Conservation (phyloP, 2,329 filamentous ascomycete genomes). For the Fusarium pseudonygamai region DNA sequence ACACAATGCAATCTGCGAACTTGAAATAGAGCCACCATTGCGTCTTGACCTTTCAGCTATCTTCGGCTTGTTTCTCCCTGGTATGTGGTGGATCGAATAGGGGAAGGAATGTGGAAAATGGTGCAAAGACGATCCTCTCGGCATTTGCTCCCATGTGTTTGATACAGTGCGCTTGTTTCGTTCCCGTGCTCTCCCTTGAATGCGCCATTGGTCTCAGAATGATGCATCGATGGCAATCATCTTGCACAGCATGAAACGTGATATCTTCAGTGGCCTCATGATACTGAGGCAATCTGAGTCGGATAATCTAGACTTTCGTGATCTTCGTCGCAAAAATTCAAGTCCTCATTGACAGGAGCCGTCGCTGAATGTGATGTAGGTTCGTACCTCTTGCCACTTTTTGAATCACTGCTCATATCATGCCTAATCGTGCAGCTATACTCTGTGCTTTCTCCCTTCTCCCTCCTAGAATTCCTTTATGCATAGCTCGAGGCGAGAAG, state of each 20-base stretch:
- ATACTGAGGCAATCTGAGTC: too few relatives aligned
- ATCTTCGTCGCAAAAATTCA: too few relatives aligned
- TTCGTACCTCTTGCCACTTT: background rate
- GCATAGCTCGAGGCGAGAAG: background rate
- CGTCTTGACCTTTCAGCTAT: too few relatives aligned
- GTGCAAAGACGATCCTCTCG: fast-evolving
- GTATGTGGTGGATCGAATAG: fast-evolving
- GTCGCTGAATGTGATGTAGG: background rate
- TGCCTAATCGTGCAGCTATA: background rate
- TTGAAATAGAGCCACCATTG: too few relatives aligned
- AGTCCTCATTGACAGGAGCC: too few relatives aligned
- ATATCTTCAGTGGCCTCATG: too few relatives aligned
- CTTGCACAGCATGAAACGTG: too few relatives aligned
- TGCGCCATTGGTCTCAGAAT: background rate
- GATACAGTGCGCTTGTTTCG: background rate
- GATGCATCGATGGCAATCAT: too few relatives aligned
- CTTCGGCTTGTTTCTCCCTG: too few relatives aligned
- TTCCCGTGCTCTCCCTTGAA: background rate
- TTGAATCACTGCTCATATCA: too few relatives aligned
- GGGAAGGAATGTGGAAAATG: fast-evolving
- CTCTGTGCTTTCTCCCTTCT: background rate
- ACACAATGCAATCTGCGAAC: fast-evolving
- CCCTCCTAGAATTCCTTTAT: background rate
- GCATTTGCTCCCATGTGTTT: background rate
- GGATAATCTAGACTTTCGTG: too few relatives aligned